Conservation (phyloP, 352 stramenopile species). For the Phytopythium boreale region DNA sequence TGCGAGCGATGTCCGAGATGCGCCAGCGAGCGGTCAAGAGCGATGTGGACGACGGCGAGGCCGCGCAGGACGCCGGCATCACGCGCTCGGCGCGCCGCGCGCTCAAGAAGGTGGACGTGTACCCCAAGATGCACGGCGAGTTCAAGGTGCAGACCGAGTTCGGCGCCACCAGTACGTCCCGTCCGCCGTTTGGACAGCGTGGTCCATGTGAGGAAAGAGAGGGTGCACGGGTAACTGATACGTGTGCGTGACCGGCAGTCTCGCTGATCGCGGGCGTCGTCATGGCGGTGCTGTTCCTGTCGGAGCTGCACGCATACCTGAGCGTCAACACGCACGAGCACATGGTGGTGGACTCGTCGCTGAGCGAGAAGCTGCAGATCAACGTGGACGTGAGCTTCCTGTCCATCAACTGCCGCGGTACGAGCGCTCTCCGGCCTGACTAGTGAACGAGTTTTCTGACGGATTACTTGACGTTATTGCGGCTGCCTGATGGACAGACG, state of each 20-base stretch:
- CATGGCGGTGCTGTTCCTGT: constrained; percentile 90
- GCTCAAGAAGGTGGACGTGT: constrained; percentile 89
- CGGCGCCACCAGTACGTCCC: constrained; percentile 62
- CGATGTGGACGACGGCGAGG: constrained; percentile 50
- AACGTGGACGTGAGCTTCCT: constrained; percentile 99
- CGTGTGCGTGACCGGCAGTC: constrained; percentile 28
- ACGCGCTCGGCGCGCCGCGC: constrained; percentile 48
- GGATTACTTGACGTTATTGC: not conserved
- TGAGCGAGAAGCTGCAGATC: constrained; percentile 95
- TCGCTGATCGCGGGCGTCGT: constrained; percentile 84
- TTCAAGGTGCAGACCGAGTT: constrained; percentile 94
- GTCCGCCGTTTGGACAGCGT: not conserved
- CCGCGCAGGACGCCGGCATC: constrained; percentile 25
- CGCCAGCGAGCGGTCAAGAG: constrained; percentile 54
- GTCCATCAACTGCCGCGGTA: constrained; percentile 90
- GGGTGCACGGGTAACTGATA: not conserved
- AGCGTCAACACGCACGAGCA: constrained; percentile 89
- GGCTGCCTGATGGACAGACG: constrained; percentile 45
- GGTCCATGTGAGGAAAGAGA: not conserved
- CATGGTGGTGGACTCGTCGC: constrained; percentile 94
- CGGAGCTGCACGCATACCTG: constrained; percentile 81
- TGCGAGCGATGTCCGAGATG: constrained; percentile 23
- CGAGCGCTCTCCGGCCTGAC: not conserved
- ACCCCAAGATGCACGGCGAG: constrained; percentile 95
- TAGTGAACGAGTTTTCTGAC: not conserved